Base-by-base conservation (phyloP, 164 flowering plant genomes). In the Stephania cephalantha region DNA sequence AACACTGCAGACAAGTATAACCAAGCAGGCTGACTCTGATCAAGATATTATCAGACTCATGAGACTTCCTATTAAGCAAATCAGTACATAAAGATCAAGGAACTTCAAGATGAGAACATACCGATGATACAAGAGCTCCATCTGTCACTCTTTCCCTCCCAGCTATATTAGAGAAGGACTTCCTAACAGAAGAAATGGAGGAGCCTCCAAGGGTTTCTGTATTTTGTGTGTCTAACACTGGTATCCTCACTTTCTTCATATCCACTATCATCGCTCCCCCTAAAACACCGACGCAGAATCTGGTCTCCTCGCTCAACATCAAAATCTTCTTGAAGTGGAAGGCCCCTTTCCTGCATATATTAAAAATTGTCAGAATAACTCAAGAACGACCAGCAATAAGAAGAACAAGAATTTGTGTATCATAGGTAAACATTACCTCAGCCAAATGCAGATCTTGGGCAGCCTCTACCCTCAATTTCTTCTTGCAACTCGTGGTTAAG, bases 381-480 rank as follows among this genome's bases (percentile, higher is more conserved):
- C 48, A 12, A 15, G 75, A 77, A 71, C 9, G 69, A 46, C 12
- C 0, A 77, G 42, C 4, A 66, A 71, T 11, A 72, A 15, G 46
- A 68, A 72, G 55, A 67, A 50, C 55, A 31, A 31, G 5, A 74
- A 46, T 25, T 13, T 20, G n/a, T 68, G 12, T 20, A 76, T 42
- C 58, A 1, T 46, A 76, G 25, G 9, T 68, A 29, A 77, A 69
- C 35, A 2, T 75, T 74, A 92, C 99, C 97, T 96, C 99, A 70
- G 97, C 97, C 78, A 92, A 79, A 85, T 96, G 99, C 79, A 89
- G 86, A 86, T 96, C 98, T 71, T 80, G 82, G 55, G 99, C 94
- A 6, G 87, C 97, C 87, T 96, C 97, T n/a, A 25, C 94, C 92
- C 85, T 94, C 96, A 82, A 96, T 96, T 85, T 96, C 99, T n/a